Conservation (phyloP, 2,329 filamentous ascomycete genomes). For the Botrytis fragariae region DNA sequence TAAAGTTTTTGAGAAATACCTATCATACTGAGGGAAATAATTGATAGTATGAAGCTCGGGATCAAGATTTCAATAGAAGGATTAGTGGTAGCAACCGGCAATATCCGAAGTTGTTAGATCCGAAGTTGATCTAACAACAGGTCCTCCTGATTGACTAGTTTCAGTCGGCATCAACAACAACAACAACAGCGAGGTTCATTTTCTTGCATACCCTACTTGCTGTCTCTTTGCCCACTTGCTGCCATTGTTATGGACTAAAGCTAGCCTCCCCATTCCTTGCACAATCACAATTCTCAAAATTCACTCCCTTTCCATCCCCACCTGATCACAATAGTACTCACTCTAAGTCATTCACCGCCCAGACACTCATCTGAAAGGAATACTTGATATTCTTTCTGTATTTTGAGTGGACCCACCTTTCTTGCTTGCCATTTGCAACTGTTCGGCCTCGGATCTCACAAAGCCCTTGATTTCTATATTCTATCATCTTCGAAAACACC, state of each 20-base stretch:
- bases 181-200: not conserved
- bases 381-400: not conserved
- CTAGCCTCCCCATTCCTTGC: not conserved
- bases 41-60: not conserved
- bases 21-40: not conserved
- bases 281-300: not conserved
- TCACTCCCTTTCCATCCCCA: not conserved
- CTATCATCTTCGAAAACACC: not conserved
- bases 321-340: not conserved
- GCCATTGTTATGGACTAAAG: not conserved
- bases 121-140: not conserved
- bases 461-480: not conserved
- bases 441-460: not conserved
- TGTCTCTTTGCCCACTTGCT: not conserved
- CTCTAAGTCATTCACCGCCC: conserved; percentile 5
- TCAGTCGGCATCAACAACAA: not conserved
- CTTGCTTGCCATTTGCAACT: not conserved
- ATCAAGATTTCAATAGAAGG: not conserved
- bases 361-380: not conserved
- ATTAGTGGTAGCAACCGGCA: conserved; percentile 3
- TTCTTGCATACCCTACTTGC: not conserved
- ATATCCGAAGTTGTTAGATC: not conserved
- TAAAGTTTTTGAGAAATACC: not conserved
- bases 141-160: not conserved
- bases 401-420: not conserved